A percentile compares a stretch with the other conserved stretches of the same genome.
These are phyloP conservation scores for Phytophthora chlamydospora DNA, from an alignment of 352 stramenopile genomes.

Conservation along the genomic window DNA sequence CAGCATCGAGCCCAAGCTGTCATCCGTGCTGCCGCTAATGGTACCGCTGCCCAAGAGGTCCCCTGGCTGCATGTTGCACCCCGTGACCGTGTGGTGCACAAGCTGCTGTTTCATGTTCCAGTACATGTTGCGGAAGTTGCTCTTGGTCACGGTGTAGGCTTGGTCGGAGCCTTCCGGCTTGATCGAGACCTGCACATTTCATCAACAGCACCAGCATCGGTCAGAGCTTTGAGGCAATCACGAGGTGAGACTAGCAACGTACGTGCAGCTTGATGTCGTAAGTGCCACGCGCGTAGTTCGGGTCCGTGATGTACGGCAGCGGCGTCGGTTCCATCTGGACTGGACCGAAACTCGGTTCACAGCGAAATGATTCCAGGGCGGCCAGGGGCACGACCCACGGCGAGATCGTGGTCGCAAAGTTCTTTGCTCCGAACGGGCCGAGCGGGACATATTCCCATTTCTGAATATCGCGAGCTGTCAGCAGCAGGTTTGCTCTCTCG, in stretches of 20 bases:
- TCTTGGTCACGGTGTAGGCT: slow-evolving; percentile 84
- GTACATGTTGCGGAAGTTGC: slow-evolving; percentile 97
- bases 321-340: slow-evolving; percentile 90
- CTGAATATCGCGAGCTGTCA: slow-evolving; percentile 86
- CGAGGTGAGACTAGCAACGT: slow-evolving; percentile 12
- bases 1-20: slow-evolving; percentile 94
- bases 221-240: slow-evolving; percentile 41
- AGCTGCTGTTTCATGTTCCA: slow-evolving; percentile 98
- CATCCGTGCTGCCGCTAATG: slow-evolving; percentile 91
- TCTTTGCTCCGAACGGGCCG: slow-evolving; percentile 97
- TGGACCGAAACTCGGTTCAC: slow-evolving; percentile 89
- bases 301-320: slow-evolving; percentile 94
- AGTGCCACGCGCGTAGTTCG: slow-evolving; percentile 83
- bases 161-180: slow-evolving; percentile 63
- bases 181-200: slow-evolving; percentile 50
- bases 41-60: slow-evolving; percentile 95
- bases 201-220: slow-evolving; percentile 6
- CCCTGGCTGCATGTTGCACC: slow-evolving; percentile 96
- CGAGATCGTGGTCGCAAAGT: slow-evolving; percentile 97
- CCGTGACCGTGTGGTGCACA: slow-evolving; percentile 96
- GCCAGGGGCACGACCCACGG: slow-evolving; percentile 96
- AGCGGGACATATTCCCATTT: slow-evolving; percentile 98
- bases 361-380: slow-evolving; percentile 94
- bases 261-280: slow-evolving; percentile 92
- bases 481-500: neutral